Evolutionary conservation across 163 green algal species (phyloP), one percentile per base, ranked within the genome.

Genomic region (Scenedesmus sp.): DNA sequence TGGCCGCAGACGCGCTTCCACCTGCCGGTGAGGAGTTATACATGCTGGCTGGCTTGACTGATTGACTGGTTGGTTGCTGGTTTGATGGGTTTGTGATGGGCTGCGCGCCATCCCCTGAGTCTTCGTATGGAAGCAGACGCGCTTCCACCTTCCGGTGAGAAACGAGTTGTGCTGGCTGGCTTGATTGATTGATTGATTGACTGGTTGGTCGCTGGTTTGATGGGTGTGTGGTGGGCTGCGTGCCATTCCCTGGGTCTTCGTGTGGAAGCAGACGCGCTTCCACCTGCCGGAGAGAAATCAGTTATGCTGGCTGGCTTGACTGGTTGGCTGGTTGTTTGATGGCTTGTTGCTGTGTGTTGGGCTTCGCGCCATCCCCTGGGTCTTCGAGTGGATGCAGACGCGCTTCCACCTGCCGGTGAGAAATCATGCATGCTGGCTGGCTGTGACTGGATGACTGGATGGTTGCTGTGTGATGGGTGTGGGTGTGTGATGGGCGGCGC

Each of bases 241-340:
- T 46, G 34, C 34, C 34, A 99, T 99, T 91, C 98, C 98, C 81
- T 99, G 98, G 98, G 99, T 99, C 94, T 99, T 99, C 94, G 98
- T 97, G 34, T 99, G 98, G 98, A 99, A 97, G 12, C 98, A 99
- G 96, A 97, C 97, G 8, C 95, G 98, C 54, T 97, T 99, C 93
- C 96, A 99, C 91, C 95, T 99, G 93, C 98, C 98, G 70, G 90
- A 90, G 74, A 82, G 87, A 46, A 46, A 46, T 46, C 34, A 46
- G 34, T 46, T 46, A 46, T 46, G 34, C 34, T 46, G 34, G 34
- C 34, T 46, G 34, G 34, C 34, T 79, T 9, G 12, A 54, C 15
- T 18, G 16, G 2, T 4, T 46, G 34, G 34, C 34, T 46, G 34
- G 34, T 46, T 46, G 34, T 46, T 46, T 46, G 34, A 46, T 46